Base-by-base conservation (phyloP, 176 grass and related monocot species). In the Hyparrhenia diplandra region DNA sequence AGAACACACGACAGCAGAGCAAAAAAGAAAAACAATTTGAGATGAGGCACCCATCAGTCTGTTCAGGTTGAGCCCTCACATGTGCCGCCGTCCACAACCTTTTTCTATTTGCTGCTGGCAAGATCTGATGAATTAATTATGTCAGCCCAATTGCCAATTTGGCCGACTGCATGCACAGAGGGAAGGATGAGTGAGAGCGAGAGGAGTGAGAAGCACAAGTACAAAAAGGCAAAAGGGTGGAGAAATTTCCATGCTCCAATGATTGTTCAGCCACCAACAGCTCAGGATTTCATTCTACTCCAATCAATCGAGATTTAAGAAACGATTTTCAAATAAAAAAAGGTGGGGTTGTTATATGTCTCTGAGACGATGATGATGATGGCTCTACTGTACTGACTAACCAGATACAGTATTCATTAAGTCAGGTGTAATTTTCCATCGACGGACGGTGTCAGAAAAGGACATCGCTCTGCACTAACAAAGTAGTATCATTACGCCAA, bases 241-340 rank as follows among this genome's bases (percentile, higher is more conserved):
- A 6, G 82, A 71, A 30, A 81, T 76, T 81, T 85, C 87, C 57
- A 76, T 64, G 77, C 82, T 17, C 82, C 87, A 85, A 89, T 85
- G 82, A 89, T 89, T 89, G 87, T 21, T 18, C 51, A 32, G 57
- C n/a, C 75, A 71, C 72, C 49, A 76, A 18, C n/a, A 62, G 45
- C 71, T 57, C 52, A 6, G 58, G 34, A 64, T 64, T 40, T 75
- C 66, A 45, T 76, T 85, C 46, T 76, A 70, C 82, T 71, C 69
- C 81, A 78, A 46, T n/a, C 60, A 77, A 79, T 25, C 16, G 25
- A 65, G 57, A 52, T 79, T 67, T 65, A 73, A 85, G 31, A 72
- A 29, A 29, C 1, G 2, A 62, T 45, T 64, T 46, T 62, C 13
- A 13, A 40, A 10, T 40, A 10, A 37, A 36, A 65, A 24, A 13